Evolutionary conservation across 2,329 filamentous ascomycete species (phyloP).

Genomic region (Beauveria sp.): DNA sequence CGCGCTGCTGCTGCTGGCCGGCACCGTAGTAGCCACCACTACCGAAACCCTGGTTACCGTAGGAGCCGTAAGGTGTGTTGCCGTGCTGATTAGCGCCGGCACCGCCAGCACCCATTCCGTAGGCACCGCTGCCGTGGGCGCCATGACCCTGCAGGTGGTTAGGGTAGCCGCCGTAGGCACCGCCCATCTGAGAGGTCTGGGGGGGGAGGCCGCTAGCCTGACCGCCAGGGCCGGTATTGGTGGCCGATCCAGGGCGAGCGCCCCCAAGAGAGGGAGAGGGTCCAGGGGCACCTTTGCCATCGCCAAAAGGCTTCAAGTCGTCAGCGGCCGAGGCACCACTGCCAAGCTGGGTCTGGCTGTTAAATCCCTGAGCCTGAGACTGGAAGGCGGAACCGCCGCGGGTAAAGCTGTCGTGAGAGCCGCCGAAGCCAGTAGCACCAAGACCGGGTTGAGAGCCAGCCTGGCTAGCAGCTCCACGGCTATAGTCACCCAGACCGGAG

Average conservation of each 20-base stretch:
- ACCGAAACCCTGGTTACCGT: constrained; percentile 41
- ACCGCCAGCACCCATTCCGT: constrained; percentile 45
- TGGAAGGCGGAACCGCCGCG: constrained; percentile 47
- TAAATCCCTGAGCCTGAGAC: constrained; percentile 47
- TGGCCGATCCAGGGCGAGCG: constrained; percentile 50
- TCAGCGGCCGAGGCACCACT: constrained; percentile 34
- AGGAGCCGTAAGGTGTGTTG: constrained; percentile 47
- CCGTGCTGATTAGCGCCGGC: constrained; percentile 44
- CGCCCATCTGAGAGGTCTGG: constrained; percentile 47
- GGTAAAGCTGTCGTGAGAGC: constrained; percentile 47
- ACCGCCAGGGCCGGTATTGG: constrained; percentile 42
- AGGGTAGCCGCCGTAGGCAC: constrained; percentile 46
- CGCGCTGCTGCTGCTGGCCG: constrained; percentile 34
- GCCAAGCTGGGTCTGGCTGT: constrained; percentile 40
- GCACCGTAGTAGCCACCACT: constrained; percentile 40
- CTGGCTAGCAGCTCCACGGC: constrained; percentile 42
- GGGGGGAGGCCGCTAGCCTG: constrained; percentile 46
- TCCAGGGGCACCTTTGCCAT: constrained; percentile 45
- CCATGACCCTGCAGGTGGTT: constrained; percentile 46
- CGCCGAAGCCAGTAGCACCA: constrained; percentile 43
- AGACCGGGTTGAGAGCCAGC: constrained; percentile 43
- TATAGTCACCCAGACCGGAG: constrained; percentile 48
- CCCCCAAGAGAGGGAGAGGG: constrained; percentile 50
- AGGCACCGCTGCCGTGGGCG: constrained; percentile 47
- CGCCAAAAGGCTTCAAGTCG: constrained; percentile 53